Base-by-base conservation (phyloP, 2,329 filamentous ascomycete species). In the Colletotrichum sojae region DNA sequence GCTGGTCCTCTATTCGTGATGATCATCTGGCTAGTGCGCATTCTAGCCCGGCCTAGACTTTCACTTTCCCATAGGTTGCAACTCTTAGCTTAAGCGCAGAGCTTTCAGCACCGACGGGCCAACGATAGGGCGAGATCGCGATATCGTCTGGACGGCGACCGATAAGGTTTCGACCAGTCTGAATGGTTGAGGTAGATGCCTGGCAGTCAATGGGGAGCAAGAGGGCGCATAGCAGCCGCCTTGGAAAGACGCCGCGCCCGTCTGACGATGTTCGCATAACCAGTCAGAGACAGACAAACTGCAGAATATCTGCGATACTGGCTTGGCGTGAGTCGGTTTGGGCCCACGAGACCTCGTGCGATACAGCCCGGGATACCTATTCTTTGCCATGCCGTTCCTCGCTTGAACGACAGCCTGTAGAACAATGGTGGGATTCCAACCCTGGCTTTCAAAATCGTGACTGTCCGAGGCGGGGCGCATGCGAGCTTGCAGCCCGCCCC, bases 341-440 rank as follows among this genome's bases (percentile, higher is more conserved):
- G 66, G 45, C 55, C 56, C 66, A 53, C 56, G 61, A 58, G 36
- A 70, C 46, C 69, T 9, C 69, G 55, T 71, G 69, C 45, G 61
- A 52, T 56, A 61, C 22, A 60, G n/a, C 43, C 55, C 69, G 61
- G 60, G 51, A 66, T 51, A 62, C 22, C 22, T 25, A 5, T 3
- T 5, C 4, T 69, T 71, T 62, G 46, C 55, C 65, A 64, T 61
- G 57, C 53, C 48, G 46, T 63, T 43, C 22, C 40, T 48, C 31
- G 52, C 46, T 68, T 53, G 43, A n/a, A 55, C 20, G n/a, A 39
- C 25, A 49, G 13, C 40, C n/a, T 43, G 49, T 40, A 31, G 22
- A 25, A 25, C 22, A 25, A 25, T 5, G 22, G 22, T 25, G 22
- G 22, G 22, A 25, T 25, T 25, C 22, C 22, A 25, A 25, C 22